phyloP scores from a whole-genome alignment of 2,329 filamentous ascomycete genomes.

The Myotisia sp. region DNA sequence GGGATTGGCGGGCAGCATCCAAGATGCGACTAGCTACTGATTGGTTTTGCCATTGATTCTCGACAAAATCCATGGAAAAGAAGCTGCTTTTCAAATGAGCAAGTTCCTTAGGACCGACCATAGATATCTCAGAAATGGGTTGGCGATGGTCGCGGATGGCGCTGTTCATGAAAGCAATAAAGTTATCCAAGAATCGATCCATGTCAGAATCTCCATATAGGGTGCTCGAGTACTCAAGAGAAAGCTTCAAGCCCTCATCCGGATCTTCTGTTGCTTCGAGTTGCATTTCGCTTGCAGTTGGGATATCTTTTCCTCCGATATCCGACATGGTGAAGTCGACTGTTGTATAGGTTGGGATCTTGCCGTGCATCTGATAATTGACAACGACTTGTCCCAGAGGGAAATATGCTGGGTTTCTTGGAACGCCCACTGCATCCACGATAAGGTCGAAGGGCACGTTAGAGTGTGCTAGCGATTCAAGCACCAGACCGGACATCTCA shows the following conservation, averaged over 20 bases:
- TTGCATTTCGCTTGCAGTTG: slow-evolving; percentile 15
- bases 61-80: slow-evolving; percentile 10
- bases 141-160: slow-evolving; percentile 16
- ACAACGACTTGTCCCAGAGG: slow-evolving; percentile 13
- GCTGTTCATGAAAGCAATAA: slow-evolving; percentile 15
- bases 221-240: slow-evolving; percentile 14
- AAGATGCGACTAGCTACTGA: slow-evolving; percentile 11
- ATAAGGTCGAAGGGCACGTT: slow-evolving; percentile 12
- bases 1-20: slow-evolving; percentile 9
- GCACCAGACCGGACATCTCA: slow-evolving; percentile 5
- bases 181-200: slow-evolving; percentile 18
- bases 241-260: slow-evolving; percentile 13
- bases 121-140: slow-evolving; percentile 14
- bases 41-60: slow-evolving; percentile 13
- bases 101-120: slow-evolving; percentile 15
- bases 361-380: slow-evolving; percentile 15
- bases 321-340: slow-evolving; percentile 14
- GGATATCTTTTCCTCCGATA: slow-evolving; percentile 14
- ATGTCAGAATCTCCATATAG: slow-evolving; percentile 15
- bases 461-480: slow-evolving; percentile 11
- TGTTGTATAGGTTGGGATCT: slow-evolving; percentile 14
- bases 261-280: slow-evolving; percentile 15
- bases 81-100: slow-evolving; percentile 12
- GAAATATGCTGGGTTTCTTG: slow-evolving; percentile 9
- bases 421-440: slow-evolving; percentile 10